Evolutionary conservation across 2,329 filamentous ascomycete genomes (phyloP).

Genomic region (Trichoderma hamatum): DNA sequence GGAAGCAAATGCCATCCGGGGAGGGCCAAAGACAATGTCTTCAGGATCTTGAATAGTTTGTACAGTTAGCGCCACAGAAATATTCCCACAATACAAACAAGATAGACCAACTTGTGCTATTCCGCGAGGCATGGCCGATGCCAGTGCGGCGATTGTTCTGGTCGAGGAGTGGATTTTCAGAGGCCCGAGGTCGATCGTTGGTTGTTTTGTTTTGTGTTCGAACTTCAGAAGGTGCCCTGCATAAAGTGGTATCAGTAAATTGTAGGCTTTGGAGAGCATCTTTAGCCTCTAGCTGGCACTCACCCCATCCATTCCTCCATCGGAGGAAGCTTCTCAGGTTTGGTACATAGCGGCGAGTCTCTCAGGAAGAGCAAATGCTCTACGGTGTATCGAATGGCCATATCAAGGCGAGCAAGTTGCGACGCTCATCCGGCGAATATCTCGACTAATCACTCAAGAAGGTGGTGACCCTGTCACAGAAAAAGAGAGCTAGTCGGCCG

Average conservation of each 20-base stretch:
- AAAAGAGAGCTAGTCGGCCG: not conserved
- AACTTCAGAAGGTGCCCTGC: slow-evolving; percentile 50
- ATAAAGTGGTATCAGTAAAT: slow-evolving; percentile 3
- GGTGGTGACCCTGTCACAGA: not conserved
- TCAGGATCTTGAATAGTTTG: slow-evolving; percentile 61
- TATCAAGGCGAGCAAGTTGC: slow-evolving; percentile 42
- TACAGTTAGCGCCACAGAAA: slow-evolving; percentile 17
- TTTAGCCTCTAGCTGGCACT: slow-evolving; percentile 56
- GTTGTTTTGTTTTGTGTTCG: slow-evolving; percentile 50
- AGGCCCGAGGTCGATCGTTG: slow-evolving; percentile 49
- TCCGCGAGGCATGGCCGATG: slow-evolving; percentile 58
- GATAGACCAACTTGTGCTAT: slow-evolving; percentile 56
- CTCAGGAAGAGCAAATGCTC: slow-evolving; percentile 76
- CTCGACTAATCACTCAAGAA: slow-evolving; percentile 26
- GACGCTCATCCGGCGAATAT: slow-evolving; percentile 44
- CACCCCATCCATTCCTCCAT: slow-evolving; percentile 98
- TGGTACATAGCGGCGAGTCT: slow-evolving; percentile 80
- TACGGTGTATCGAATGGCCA: slow-evolving; percentile 70
- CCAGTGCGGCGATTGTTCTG: slow-evolving; percentile 55
- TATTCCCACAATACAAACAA: not conserved
- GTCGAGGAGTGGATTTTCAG: slow-evolving; percentile 51
- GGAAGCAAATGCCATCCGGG: slow-evolving; percentile 74
- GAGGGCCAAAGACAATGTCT: slow-evolving; percentile 83
- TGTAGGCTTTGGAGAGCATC: not conserved
- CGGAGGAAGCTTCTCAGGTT: slow-evolving; percentile 77